Evolutionary conservation across 176 grass and related monocot genomes (phyloP).

Genomic region (Aegilops longissima): DNA sequence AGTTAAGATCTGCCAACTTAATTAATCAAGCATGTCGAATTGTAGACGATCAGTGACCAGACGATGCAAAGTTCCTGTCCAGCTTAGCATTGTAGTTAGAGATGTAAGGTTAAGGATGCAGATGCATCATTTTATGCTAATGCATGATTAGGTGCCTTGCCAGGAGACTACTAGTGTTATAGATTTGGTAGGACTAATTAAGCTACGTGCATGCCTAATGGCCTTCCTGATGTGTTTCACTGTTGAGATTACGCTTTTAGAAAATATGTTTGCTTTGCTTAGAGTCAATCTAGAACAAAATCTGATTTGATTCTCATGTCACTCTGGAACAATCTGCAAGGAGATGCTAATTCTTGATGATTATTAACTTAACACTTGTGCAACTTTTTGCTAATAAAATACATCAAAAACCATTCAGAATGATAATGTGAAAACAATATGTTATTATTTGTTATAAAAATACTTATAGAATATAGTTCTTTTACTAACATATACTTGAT

Average conservation of each 20-base stretch:
- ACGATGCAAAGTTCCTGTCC: background rate
- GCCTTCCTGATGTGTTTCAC: background rate
- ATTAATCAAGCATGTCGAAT: background rate
- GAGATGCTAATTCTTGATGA: background rate
- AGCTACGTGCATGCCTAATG: background rate
- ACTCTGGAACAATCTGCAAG: background rate
- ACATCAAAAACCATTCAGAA: background rate
- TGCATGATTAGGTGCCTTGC: background rate
- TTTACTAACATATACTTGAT: background rate
- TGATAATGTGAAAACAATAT: background rate
- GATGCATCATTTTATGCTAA: constrained; percentile 52
- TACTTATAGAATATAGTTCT: background rate
- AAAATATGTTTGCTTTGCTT: background rate
- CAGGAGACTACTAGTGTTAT: background rate
- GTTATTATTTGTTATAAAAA: background rate
- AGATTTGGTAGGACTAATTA: background rate
- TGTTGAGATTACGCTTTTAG: background rate
- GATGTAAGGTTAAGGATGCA: background rate
- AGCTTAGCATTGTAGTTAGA: background rate
- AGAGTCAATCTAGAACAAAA: constrained; percentile 13
- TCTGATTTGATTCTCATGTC: background rate
- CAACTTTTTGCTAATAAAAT: background rate
- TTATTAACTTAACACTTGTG: background rate
- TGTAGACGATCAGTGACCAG: background rate
- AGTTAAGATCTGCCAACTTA: background rate